A percentile compares a stretch with the other conserved stretches of the same genome.
These are phyloP conservation scores for Dictyophora rubrovolvata DNA, from an alignment of 768 basidiomycete species.

Conservation along the genomic window DNA sequence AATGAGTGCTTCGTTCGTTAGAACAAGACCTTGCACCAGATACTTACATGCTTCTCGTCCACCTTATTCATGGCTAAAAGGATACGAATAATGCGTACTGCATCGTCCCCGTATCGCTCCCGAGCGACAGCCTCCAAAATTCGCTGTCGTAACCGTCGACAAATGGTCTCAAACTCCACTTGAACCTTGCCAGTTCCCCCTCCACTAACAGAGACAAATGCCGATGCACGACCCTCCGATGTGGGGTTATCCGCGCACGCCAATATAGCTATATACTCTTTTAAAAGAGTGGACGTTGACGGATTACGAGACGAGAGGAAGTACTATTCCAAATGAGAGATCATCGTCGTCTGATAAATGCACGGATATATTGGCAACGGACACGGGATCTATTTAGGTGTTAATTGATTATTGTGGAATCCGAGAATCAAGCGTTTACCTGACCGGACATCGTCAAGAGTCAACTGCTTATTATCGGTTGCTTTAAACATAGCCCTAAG, in stretches of 20 bases:
- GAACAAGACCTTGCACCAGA: neutral
- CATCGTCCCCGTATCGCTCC: slow-evolving; percentile 76
- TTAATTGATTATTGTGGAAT: too few relatives aligned
- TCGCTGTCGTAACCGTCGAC: slow-evolving; percentile 52
- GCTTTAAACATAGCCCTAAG: slow-evolving; percentile 62
- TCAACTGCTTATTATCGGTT: slow-evolving; percentile 54
- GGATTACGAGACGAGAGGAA: slow-evolving; percentile 37
- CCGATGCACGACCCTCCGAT: slow-evolving; percentile 51
- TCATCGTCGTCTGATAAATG: slow-evolving; percentile 53
- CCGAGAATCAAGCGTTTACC: slow-evolving; percentile 28
- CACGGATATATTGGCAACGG: slow-evolving; percentile 52
- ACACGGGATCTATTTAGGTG: slow-evolving; percentile 44
- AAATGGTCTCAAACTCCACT: slow-evolving; percentile 71
- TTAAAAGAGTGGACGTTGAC: slow-evolving; percentile 49
- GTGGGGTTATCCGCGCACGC: slow-evolving; percentile 79
- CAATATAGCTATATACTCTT: slow-evolving; percentile 74
- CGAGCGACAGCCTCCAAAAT: slow-evolving; percentile 70
- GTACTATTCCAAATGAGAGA: slow-evolving; percentile 53
- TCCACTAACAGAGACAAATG: slow-evolving; percentile 53
- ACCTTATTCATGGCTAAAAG: slow-evolving; percentile 79
- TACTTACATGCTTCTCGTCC: slow-evolving; percentile 83
- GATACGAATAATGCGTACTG: slow-evolving; percentile 71
- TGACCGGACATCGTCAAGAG: slow-evolving; percentile 52
- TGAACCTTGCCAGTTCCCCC: slow-evolving; percentile 56
- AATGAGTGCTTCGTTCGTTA: neutral